Percentiles rank a stretch among this genome's conserved stretches.
phyloP scores from a whole-genome alignment of 164 flowering plant species.

The Macadamia tetraphylla region DNA sequence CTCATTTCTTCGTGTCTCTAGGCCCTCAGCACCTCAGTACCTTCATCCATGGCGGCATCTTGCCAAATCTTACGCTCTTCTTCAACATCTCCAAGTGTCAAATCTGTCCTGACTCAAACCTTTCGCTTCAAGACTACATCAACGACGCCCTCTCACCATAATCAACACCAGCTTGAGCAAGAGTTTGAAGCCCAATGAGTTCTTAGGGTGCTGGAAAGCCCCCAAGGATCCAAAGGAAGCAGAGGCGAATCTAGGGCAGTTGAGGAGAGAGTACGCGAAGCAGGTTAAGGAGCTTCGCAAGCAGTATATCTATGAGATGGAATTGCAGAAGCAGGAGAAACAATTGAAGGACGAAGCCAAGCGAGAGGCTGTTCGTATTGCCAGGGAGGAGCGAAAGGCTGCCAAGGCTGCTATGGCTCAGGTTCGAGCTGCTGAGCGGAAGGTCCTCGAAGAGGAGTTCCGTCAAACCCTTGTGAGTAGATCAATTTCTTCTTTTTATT shows the following conservation, averaged over 20 bases:
- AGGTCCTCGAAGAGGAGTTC: conserved; percentile 55
- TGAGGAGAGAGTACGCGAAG: conserved; percentile 61
- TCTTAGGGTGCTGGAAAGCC: conserved; percentile 62
- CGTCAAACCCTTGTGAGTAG: conserved; percentile 49
- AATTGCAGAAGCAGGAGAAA: conserved; percentile 52
- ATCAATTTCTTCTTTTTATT: background rate
- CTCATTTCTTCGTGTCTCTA: too few relatives aligned
- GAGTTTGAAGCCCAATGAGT: conserved; percentile 35
- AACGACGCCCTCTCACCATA: conserved; percentile 14
- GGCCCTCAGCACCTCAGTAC: too few relatives aligned
- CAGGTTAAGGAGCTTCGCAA: conserved; percentile 57
- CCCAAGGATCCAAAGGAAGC: conserved; percentile 63
- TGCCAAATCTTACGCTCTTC: conserved; percentile 11
- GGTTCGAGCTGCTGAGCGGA: conserved; percentile 48
- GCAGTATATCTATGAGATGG: conserved; percentile 64
- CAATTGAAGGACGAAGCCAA: conserved; percentile 54
- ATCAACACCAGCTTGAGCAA: conserved; percentile 33
- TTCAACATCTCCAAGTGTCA: conserved; percentile 1
- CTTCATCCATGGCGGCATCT: conserved; percentile 16
- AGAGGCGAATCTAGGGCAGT: conserved; percentile 34
- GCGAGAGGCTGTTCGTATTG: conserved; percentile 47
- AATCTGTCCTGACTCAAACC: conserved; percentile 3
- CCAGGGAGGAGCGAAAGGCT: conserved; percentile 53
- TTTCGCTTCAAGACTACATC: conserved; percentile 10
- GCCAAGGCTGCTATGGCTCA: conserved; percentile 48